Evolutionary conservation across 1,284 basidiomycete species (phyloP).

Genomic region (Stygiomarasmius scandens): DNA sequence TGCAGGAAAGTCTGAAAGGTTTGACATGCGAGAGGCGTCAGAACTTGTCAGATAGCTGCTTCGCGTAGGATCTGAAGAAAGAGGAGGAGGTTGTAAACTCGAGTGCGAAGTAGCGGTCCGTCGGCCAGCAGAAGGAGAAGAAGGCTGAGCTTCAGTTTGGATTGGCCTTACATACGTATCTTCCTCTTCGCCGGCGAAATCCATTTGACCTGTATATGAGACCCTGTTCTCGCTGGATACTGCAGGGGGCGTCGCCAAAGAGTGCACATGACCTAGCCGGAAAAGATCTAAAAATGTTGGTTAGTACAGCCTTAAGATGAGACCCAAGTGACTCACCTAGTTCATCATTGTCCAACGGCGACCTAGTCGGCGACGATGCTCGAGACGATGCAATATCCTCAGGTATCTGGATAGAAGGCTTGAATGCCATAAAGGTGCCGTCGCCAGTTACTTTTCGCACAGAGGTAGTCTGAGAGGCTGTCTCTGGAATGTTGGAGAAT

Average conservation of each 20-base stretch:
- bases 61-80: conserved; percentile 47
- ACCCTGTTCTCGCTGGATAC: conserved; percentile 40
- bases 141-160: conserved; percentile 19
- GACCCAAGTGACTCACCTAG: conserved; percentile 44
- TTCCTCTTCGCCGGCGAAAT: conserved; percentile 31
- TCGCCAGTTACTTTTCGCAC: conserved; percentile 7
- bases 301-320: conserved; percentile 14
- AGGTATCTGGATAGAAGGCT: conserved; percentile 50
- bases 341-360: conserved; percentile 37
- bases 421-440: conserved; percentile 30
- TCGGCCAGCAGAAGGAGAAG: conserved; percentile 9
- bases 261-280: conserved; percentile 56
- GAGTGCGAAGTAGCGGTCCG: conserved; percentile 10
- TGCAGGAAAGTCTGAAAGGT: conserved; percentile 73
- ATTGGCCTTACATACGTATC: conserved; percentile 1
- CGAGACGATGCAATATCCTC: conserved; percentile 68
- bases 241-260: conserved; percentile 51
- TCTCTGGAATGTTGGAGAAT: conserved; percentile 16
- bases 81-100: conserved; percentile 39
- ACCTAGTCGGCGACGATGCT: conserved; percentile 47
- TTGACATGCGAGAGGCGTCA: conserved; percentile 62
- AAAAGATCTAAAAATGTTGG: conserved; percentile 40
- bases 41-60: conserved; percentile 70
- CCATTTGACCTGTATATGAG: conserved; percentile 43
- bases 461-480: conserved; percentile 15